Evolutionary conservation across 345 rosid species (phyloP).

Genomic region (Hibiscus syriacus): DNA sequence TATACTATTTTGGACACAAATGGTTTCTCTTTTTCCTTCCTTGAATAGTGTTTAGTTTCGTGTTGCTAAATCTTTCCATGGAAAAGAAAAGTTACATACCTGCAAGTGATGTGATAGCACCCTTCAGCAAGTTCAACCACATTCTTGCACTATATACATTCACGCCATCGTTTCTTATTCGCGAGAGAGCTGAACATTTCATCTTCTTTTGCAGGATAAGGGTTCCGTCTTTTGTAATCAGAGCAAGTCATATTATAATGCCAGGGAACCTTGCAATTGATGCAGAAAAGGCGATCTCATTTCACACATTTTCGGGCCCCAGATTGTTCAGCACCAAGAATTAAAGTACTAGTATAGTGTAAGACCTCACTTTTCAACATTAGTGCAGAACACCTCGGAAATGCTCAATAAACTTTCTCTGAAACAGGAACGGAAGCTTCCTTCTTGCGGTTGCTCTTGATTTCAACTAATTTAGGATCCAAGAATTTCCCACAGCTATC

Average conservation of each 20-base stretch:
- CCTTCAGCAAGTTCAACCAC: constrained; percentile 58
- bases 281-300: constrained; percentile 42
- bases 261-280: constrained; percentile 65
- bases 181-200: constrained; percentile 44
- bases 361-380: constrained; percentile 39
- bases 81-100: constrained; percentile 25
- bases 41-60: not conserved
- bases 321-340: constrained; percentile 5
- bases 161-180: constrained; percentile 43
- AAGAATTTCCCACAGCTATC: constrained; percentile 44
- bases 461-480: constrained; percentile 36
- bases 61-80: not conserved
- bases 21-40: too few relatives aligned
- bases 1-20: too few relatives aligned
- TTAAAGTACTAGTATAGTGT: constrained; percentile 16
- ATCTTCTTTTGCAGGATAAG: constrained; percentile 32
- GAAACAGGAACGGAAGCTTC: constrained; percentile 51
- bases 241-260: constrained; percentile 33
- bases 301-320: constrained; percentile 42
- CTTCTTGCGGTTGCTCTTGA: constrained; percentile 26
- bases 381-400: constrained; percentile 53
- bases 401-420: constrained; percentile 56
- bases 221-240: constrained; percentile 34
- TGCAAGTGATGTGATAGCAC: constrained; percentile 68
- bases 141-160: constrained; percentile 48